Evolutionary conservation across 768 basidiomycete genomes (phyloP).

Genomic region (Auricularia auricula-judae): DNA sequence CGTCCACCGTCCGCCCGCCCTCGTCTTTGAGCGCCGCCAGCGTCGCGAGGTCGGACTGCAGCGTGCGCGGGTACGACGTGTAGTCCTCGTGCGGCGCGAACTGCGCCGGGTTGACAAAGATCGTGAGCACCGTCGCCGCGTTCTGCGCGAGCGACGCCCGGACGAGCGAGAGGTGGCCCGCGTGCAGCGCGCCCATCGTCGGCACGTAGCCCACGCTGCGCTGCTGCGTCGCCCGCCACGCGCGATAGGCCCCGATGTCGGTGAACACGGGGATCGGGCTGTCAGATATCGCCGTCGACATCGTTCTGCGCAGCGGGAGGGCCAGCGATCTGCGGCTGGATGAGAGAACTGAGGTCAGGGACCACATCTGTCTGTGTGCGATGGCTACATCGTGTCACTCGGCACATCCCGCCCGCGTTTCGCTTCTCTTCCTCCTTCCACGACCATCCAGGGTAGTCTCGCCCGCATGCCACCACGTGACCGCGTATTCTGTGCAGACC

Average conservation of each 20-base stretch:
- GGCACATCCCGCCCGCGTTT: too few relatives aligned
- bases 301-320: background rate
- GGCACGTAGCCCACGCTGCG: conserved; percentile 82
- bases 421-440: too few relatives aligned
- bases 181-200: conserved; percentile 95
- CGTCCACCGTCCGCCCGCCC: conserved; percentile 36
- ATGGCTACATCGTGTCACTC: too few relatives aligned
- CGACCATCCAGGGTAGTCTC: too few relatives aligned
- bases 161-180: conserved; percentile 86
- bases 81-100: conserved; percentile 96
- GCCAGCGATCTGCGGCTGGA: background rate
- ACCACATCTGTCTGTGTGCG: background rate
- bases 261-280: conserved; percentile 37
- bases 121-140: conserved; percentile 81
- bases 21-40: conserved; percentile 30
- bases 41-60: conserved; percentile 60
- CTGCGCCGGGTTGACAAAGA: conserved; percentile 97
- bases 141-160: conserved; percentile 63
- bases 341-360: background rate
- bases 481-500: too few relatives aligned
- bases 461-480: too few relatives aligned
- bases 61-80: conserved; percentile 78
- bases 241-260: conserved; percentile 48
- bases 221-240: conserved; percentile 64
- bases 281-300: background rate